Evolutionary conservation across 164 flowering plant species (phyloP).

Genomic region (Protea cynaroides): DNA sequence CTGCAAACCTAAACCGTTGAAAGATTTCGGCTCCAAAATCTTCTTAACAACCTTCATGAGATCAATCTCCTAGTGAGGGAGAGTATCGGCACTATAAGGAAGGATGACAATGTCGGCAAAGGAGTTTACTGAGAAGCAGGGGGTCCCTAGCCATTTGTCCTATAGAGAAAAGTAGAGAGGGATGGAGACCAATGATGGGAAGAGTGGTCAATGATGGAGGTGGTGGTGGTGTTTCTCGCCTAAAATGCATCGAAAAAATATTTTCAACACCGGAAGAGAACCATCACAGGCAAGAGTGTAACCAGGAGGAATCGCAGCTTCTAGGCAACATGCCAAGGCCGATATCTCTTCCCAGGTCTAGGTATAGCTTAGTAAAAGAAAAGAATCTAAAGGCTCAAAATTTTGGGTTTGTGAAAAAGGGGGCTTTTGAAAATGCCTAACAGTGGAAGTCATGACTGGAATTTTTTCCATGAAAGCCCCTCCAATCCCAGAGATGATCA

Average conservation of each 20-base stretch:
- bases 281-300: constrained; percentile 55
- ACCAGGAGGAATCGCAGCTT: constrained; percentile 56
- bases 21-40: constrained; percentile 54
- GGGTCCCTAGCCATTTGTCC: constrained; percentile 81
- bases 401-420: constrained; percentile 48
- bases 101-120: constrained; percentile 69
- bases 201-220: constrained; percentile 5
- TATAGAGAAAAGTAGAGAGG: constrained; percentile 65
- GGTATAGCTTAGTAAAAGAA: background rate
- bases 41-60: constrained; percentile 80
- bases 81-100: constrained; percentile 59
- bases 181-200: constrained; percentile 58
- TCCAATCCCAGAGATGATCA: too few species aligned
- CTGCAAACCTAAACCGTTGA: constrained; percentile 76
- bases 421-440: constrained; percentile 99
- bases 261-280: constrained; percentile 51
- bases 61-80: constrained; percentile 88
- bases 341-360: constrained; percentile 75
- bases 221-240: constrained; percentile 14
- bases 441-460: too few species aligned
- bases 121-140: constrained; percentile 83
- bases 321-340: constrained; percentile 74
- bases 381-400: constrained; percentile 8
- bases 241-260: constrained; percentile 27
- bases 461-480: too few species aligned